Percentiles rank a stretch among this genome's conserved stretches.
Evolutionary conservation across 176 grass and related monocot species (phyloP).

Genomic region (Zea luxurians): DNA sequence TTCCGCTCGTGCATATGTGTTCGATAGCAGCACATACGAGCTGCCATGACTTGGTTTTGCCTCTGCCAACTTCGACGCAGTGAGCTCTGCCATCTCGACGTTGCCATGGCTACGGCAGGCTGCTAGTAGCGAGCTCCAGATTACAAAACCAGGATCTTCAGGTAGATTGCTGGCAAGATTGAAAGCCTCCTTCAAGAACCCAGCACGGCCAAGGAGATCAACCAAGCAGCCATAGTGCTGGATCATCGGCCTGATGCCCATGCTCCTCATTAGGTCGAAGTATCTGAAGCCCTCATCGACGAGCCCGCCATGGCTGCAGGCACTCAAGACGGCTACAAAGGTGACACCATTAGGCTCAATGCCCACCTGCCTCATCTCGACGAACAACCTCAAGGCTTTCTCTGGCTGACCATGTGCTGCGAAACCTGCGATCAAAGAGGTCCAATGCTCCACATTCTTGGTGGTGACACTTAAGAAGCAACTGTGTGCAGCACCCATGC

Average conservation of each 20-base stretch:
- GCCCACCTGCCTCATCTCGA: conserved; percentile 39
- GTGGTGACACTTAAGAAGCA: conserved; percentile 40
- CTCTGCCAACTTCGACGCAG: conserved; percentile 31
- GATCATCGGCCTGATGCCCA: conserved; percentile 43
- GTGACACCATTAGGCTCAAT: conserved; percentile 55
- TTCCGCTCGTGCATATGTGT: conserved; percentile 44
- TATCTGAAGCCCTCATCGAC: conserved; percentile 51
- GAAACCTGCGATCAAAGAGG: conserved; percentile 43
- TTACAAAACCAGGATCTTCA: conserved; percentile 38
- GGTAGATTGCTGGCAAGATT: conserved; percentile 37
- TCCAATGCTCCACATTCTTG: conserved; percentile 63
- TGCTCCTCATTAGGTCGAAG: conserved; percentile 56
- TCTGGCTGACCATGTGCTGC: conserved; percentile 49
- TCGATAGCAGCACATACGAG: conserved; percentile 52
- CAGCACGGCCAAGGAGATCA: conserved; percentile 53
- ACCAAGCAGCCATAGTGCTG: conserved; percentile 61
- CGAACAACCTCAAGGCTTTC: conserved; percentile 39
- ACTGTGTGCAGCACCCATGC: conserved; percentile 33
- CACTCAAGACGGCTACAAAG: conserved; percentile 54
- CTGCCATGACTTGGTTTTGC: conserved; percentile 44
- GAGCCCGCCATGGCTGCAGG: conserved; percentile 59
- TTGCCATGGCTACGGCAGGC: conserved; percentile 55
- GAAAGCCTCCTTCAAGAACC: conserved; percentile 48
- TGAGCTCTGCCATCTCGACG: conserved; percentile 50
- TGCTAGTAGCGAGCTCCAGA: conserved; percentile 58